Evolutionary conservation across 192 early-diverging fungal species (phyloP).

Genomic region (Mortierella hygrophila): DNA sequence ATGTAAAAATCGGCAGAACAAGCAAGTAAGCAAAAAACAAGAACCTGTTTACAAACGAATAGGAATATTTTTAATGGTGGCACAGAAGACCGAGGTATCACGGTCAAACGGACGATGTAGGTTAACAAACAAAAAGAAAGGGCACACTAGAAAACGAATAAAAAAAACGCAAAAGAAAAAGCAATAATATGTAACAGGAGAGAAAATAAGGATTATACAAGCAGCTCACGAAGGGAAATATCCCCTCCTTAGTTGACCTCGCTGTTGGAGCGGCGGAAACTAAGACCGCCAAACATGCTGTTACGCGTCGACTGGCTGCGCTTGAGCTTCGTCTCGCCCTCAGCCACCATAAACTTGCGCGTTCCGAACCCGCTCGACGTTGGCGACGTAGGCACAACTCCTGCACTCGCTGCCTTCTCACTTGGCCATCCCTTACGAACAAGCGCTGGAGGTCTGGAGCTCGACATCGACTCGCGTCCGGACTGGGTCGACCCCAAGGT

Average conservation of each 20-base stretch:
- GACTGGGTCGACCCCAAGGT: constrained; percentile 38
- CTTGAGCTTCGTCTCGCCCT: constrained; percentile 42
- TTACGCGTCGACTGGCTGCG: constrained; percentile 50
- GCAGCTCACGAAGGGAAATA: not conserved
- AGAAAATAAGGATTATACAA: not conserved
- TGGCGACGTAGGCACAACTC: constrained; percentile 41
- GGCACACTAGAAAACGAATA: not conserved
- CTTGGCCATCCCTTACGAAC: constrained; percentile 56
- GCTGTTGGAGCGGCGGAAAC: constrained; percentile 40
- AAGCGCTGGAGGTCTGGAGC: constrained; percentile 25
- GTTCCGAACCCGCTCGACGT: constrained; percentile 36
- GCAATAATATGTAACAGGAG: not conserved
- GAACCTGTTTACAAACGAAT: not conserved
- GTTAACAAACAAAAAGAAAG: not conserved
- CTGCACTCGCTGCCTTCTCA: constrained; percentile 54
- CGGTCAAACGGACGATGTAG: not conserved
- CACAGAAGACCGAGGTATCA: not conserved
- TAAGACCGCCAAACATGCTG: constrained; percentile 47
- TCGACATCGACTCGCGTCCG: constrained; percentile 44
- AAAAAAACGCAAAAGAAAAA: not conserved
- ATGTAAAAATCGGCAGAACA: not conserved
- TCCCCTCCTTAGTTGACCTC: constrained; percentile 8
- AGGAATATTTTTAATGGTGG: not conserved
- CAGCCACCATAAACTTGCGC: constrained; percentile 52
- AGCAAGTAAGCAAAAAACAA: not conserved